These are phyloP conservation scores for Gaertneriomyces semiglobifer DNA, from an alignment of 192 early-diverging fungal species.

Conservation along the genomic window DNA sequence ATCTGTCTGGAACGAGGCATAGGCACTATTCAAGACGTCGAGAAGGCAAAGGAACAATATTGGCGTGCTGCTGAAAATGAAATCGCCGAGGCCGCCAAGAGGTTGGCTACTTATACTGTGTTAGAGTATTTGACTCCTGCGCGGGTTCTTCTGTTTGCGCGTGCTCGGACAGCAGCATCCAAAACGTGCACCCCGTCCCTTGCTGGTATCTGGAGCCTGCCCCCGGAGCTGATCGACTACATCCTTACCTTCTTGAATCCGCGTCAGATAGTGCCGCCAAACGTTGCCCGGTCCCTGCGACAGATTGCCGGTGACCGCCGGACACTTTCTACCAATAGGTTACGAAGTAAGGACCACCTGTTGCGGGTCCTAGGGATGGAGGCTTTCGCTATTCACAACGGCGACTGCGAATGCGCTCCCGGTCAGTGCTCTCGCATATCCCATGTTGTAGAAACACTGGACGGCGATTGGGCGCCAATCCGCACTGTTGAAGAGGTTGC, in stretches of 20 bases:
- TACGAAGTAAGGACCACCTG: no score
- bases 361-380: no score
- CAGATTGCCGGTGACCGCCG: no score
- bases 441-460: no score
- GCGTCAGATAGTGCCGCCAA: no score
- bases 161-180: neutral
- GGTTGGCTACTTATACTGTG: constrained; percentile 25
- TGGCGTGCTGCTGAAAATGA: constrained; percentile 34
- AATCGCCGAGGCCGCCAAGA: constrained; percentile 30
- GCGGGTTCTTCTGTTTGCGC: constrained; percentile 21
- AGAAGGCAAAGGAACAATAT: constrained; percentile 47
- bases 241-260: constrained; percentile 11
- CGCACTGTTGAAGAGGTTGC: no score
- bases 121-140: constrained; percentile 27
- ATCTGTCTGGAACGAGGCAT: constrained; percentile 77
- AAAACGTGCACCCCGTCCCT: constrained; percentile 3
- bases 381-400: no score
- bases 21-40: constrained; percentile 53
- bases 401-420: no score
- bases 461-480: no score
- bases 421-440: no score
- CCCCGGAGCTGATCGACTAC: constrained; percentile 15
- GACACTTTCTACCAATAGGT: no score
- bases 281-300: no score
- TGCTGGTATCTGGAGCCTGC: constrained; percentile 10